Base-by-base conservation (phyloP, 1,284 basidiomycete species). In the Naganishia cerealis region DNA sequence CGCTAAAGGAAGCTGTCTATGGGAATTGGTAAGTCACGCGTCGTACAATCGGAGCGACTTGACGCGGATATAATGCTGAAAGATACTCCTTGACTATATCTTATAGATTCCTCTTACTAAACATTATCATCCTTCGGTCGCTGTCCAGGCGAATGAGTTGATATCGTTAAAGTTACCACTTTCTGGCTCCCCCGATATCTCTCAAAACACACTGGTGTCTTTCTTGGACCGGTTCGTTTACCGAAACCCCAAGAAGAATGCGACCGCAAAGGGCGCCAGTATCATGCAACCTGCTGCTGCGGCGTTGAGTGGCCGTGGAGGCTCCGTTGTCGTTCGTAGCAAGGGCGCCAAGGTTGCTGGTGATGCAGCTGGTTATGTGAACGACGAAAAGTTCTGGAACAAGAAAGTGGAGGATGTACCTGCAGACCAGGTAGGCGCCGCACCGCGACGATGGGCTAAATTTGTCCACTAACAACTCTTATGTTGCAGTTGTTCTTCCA, bases 241-340 rank as follows among this genome's bases (percentile, higher is more conserved):
- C 84, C 92, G 94, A 77, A 98, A 98, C 78, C 90, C 94, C 1
- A 99, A 98, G 83, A 92, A 94, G 81, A 87, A 85, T 54, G 81
- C 86, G 3, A 76, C 76, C 43, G 77, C 81, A 13, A 90, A 89
- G 72, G 90, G 93, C 26, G 85, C 88, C 2, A 91, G 90, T 70
- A 90, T 91, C 71, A 99, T 99, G 96, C 96, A 99, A 81, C 94
- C 94, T n/a, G 87, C 88, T 8, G 89, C 90, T 1, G 87, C 87
- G n/a, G 86, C 87, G 4, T 82, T 82, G 53, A 57, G 43, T 38
- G 57, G 62, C 15, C 43, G 63, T 29, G 38, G 56, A 9, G 61
- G 56, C 6, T 50, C 48, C n/a, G 67, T 56, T n/a, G 85, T 96
- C 82, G 67, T 89, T 72, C 82, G 90, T 66, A 78, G 88, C 71